phyloP scores from a whole-genome alignment of 2,329 filamentous ascomycete genomes.

The Curvularia hawaiiensis region DNA sequence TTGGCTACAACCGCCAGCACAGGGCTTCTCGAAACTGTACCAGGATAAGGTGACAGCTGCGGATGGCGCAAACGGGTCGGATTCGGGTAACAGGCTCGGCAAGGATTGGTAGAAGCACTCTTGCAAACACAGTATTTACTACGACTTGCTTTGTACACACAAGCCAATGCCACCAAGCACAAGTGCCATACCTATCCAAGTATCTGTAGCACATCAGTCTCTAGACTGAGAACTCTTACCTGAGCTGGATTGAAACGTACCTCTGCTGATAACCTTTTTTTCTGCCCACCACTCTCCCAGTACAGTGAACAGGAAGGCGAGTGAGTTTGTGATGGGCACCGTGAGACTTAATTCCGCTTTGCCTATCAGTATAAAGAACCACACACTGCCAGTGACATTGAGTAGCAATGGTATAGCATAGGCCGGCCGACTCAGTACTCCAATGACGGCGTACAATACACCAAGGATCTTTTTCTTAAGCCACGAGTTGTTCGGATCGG shows the following conservation, averaged over 20 bases:
- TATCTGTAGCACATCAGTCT: constrained; percentile 61
- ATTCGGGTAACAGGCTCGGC: constrained; percentile 14
- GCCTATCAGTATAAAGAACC: constrained; percentile 95
- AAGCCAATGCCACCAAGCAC: constrained; percentile 81
- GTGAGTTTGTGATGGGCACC: constrained; percentile 91
- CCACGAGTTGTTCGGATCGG: constrained; percentile 57
- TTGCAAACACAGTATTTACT: constrained; percentile 9
- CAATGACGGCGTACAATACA: constrained; percentile 74
- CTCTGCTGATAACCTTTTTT: constrained; percentile 82
- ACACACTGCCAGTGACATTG: constrained; percentile 91
- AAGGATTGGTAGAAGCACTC: constrained; percentile 21
- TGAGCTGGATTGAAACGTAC: constrained; percentile 57
- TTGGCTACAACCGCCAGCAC: constrained; percentile 85
- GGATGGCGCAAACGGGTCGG: neutral
- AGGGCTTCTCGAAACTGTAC: constrained; percentile 76
- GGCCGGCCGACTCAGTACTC: constrained; percentile 77
- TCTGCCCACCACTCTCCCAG: constrained; percentile 95
- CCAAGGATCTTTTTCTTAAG: constrained; percentile 66
- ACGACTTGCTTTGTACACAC: constrained; percentile 69
- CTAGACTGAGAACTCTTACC: neutral
- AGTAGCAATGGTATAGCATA: constrained; percentile 85
- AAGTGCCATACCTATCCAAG: constrained; percentile 79
- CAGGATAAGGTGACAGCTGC: constrained; percentile 8
- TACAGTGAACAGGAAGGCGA: constrained; percentile 96
- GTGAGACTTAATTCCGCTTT: constrained; percentile 91